phyloP scores from a whole-genome alignment of 768 basidiomycete genomes.

The Boletus rufocinnamomeus region DNA sequence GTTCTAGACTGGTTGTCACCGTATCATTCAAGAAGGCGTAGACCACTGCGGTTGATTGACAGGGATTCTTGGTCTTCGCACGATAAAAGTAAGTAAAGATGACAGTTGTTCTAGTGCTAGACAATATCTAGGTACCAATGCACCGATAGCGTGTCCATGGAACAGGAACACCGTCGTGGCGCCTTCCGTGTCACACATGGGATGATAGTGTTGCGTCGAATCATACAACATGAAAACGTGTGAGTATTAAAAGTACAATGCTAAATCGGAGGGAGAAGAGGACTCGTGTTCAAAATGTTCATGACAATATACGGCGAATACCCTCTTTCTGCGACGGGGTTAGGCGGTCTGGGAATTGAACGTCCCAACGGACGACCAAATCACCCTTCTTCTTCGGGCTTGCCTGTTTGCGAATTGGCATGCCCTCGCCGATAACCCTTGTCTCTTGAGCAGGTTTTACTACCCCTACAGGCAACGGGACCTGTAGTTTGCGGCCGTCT shows the following conservation, averaged over 20 bases:
- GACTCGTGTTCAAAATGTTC: constrained; percentile 10
- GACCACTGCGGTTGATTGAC: neutral
- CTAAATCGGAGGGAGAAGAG: constrained; percentile 11
- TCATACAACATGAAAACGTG: constrained; percentile 7
- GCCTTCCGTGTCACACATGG: neutral
- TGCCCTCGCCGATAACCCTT: constrained; percentile 74
- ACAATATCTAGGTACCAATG: neutral
- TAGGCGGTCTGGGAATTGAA: constrained; percentile 79
- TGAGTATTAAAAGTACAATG: constrained; percentile 14
- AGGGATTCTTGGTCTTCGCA: neutral
- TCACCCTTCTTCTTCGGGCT: constrained; percentile 76
- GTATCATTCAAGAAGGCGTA: neutral
- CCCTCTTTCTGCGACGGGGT: constrained; percentile 80
- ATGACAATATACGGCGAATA: constrained; percentile 64
- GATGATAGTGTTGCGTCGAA: neutral
- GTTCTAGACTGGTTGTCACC: neutral
- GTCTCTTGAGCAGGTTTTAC: constrained; percentile 80
- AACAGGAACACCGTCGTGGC: neutral
- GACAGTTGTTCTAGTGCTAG: neutral
- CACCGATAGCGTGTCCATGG: neutral
- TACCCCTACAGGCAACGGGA: constrained; percentile 62
- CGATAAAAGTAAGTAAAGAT: neutral
- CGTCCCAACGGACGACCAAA: constrained; percentile 78
- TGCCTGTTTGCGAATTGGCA: constrained; percentile 87
- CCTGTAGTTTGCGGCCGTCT: constrained; percentile 77